A percentile compares a stretch with the other conserved stretches of the same genome.
Conservation (phyloP, 2,329 filamentous ascomycete species). For the Aspergillus floridensis region DNA sequence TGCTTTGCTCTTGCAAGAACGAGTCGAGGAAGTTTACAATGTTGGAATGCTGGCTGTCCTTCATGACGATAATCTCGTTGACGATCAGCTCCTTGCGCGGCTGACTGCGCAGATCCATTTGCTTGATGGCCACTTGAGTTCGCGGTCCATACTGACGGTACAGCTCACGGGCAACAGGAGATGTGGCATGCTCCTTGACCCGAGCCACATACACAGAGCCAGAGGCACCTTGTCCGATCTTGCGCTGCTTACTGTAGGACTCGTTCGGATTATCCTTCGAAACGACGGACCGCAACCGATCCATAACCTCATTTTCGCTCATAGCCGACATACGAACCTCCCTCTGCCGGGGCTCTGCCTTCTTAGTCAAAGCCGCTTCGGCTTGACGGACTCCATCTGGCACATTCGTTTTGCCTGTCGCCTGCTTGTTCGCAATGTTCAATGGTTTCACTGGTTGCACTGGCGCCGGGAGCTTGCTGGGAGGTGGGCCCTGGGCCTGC, state of each 20-base stretch:
- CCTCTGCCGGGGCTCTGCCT: conserved; percentile 73
- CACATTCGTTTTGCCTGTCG: conserved; percentile 42
- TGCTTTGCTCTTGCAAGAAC: conserved; percentile 89
- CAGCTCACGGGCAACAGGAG: conserved; percentile 72
- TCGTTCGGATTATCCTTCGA: conserved; percentile 92
- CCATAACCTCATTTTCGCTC: conserved; percentile 97
- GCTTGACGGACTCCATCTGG: conserved; percentile 79
- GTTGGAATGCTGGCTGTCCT: conserved; percentile 95
- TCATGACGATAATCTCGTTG: conserved; percentile 99
- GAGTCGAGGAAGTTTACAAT: conserved; percentile 99
- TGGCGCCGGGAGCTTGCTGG: conserved; percentile 58
- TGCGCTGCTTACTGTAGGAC: conserved; percentile 98
- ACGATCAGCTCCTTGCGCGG: conserved; percentile 97
- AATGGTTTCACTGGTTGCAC: conserved; percentile 68
- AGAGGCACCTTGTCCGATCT: conserved; percentile 97
- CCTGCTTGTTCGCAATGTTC: conserved; percentile 69
- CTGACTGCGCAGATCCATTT: conserved; percentile 98
- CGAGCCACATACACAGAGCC: conserved; percentile 97
- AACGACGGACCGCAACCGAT: conserved; percentile 87
- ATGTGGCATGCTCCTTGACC: conserved; percentile 83
- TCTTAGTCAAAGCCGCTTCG: conserved; percentile 82
- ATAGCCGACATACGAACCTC: conserved; percentile 98
- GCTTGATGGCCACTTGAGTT: conserved; percentile 95
- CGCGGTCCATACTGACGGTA: conserved; percentile 75
- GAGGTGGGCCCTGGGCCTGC: conserved; percentile 47